These are phyloP conservation scores for Fusarium napiforme DNA, from an alignment of 2,329 filamentous ascomycete species.

Conservation along the genomic window DNA sequence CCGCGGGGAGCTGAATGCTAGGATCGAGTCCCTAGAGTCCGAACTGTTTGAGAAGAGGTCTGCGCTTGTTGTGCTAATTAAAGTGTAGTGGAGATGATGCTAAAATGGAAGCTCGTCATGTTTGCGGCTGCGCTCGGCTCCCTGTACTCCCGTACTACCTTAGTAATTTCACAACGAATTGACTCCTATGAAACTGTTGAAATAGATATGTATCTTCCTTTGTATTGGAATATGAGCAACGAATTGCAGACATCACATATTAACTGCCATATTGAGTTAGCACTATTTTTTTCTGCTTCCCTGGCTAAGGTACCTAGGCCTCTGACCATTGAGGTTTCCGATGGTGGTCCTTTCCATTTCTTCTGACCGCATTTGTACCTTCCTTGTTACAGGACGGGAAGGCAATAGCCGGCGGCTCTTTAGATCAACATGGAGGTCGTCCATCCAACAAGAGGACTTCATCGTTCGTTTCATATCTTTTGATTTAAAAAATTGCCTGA, in stretches of 20 bases:
- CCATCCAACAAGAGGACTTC: neutral
- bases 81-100: conserved; percentile 16
- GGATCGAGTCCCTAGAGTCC: neutral
- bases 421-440: neutral
- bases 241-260: neutral
- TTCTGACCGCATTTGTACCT: neutral
- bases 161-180: neutral
- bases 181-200: neutral
- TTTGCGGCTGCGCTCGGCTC: conserved; percentile 29
- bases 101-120: neutral
- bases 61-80: conserved; percentile 19
- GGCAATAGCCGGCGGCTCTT: neutral
- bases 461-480: neutral
- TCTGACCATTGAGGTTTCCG: conserved; percentile 2
- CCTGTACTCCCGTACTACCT: conserved; percentile 21
- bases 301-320: neutral
- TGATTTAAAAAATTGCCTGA: neutral
- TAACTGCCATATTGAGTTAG: neutral
- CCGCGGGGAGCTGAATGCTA: conserved; percentile 18
- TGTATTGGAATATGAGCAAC: neutral
- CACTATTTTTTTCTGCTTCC: neutral
- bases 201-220: neutral
- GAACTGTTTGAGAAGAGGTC: conserved; percentile 10
- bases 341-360: conserved; percentile 5
- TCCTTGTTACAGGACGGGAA: neutral